A percentile compares a stretch with the other conserved stretches of the same genome.
phyloP scores from a whole-genome alignment of 768 basidiomycete species.

The Suillus lakei region DNA sequence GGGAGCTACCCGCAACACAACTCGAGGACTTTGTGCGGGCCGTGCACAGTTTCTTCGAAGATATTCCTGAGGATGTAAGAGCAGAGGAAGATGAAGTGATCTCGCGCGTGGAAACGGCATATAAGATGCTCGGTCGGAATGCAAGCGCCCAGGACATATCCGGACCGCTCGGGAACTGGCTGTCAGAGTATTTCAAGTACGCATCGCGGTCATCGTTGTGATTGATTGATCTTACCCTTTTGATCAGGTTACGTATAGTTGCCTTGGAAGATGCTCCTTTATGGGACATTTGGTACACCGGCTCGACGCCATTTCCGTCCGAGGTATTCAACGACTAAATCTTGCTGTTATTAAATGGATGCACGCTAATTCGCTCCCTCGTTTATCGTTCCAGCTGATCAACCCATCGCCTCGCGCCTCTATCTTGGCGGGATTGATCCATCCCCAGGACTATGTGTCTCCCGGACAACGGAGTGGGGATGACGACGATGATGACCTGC shows the following conservation, averaged over 20 bases:
- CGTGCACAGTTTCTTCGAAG: constrained; percentile 44
- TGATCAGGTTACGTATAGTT: constrained; percentile 44
- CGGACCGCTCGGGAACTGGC: constrained; percentile 49
- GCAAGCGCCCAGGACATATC: constrained; percentile 23
- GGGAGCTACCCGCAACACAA: constrained; percentile 45
- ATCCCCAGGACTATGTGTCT: constrained; percentile 54
- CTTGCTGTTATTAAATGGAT: neutral
- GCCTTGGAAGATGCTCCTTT: constrained; percentile 56
- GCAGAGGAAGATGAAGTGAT: constrained; percentile 38
- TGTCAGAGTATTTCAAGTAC: constrained; percentile 55
- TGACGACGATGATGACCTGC: constrained; percentile 43
- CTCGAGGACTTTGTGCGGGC: constrained; percentile 43
- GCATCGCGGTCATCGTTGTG: constrained; percentile 17
- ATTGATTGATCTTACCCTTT: neutral
- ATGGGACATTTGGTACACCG: constrained; percentile 80
- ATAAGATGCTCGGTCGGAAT: constrained; percentile 22
- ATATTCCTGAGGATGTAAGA: constrained; percentile 37
- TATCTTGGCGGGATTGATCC: constrained; percentile 61
- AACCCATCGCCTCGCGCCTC: constrained; percentile 73
- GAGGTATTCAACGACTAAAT: constrained; percentile 50
- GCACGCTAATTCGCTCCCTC: constrained; percentile 5
- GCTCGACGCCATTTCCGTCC: constrained; percentile 62
- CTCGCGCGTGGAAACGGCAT: constrained; percentile 28
- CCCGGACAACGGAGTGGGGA: constrained; percentile 8
- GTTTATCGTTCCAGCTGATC: constrained; percentile 49